These are phyloP conservation scores for Pythium coloratum DNA, from an alignment of 352 stramenopile species.

Conservation along the genomic window DNA sequence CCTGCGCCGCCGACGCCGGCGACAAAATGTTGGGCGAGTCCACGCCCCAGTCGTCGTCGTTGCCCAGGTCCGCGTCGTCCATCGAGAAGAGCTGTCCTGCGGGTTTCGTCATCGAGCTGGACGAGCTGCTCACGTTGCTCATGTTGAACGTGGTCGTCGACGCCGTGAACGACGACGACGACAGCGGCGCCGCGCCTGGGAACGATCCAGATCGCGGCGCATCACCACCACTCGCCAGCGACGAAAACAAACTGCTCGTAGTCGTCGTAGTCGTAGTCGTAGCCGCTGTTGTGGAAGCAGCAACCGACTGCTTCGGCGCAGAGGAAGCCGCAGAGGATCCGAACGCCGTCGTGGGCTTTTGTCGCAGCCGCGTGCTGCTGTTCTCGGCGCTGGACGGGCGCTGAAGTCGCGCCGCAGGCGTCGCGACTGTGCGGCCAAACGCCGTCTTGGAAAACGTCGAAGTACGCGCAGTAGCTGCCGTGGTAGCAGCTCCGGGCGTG, in stretches of 20 bases:
- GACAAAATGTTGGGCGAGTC: conserved; percentile 74
- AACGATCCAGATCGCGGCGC: conserved; percentile 13
- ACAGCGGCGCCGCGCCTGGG: not conserved
- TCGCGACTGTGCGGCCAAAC: conserved; percentile 16
- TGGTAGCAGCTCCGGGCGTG: not conserved
- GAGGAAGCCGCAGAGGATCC: conserved; percentile 7
- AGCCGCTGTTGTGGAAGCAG: not conserved
- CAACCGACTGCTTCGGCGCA: conserved; percentile 10
- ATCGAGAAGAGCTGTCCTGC: conserved; percentile 66
- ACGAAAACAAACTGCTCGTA: conserved; percentile 14
- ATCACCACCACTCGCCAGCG: conserved; percentile 15
- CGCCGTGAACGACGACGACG: not conserved
- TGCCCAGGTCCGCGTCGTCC: conserved; percentile 62
- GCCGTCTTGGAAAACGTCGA: conserved; percentile 25
- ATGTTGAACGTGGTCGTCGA: conserved; percentile 1
- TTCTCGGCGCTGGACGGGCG: conserved; percentile 50
- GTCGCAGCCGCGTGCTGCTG: conserved; percentile 46
- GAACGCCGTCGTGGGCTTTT: conserved; percentile 39
- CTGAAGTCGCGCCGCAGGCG: conserved; percentile 11
- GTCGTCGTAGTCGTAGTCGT: not conserved
- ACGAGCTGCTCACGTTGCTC: not conserved
- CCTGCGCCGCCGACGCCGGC: conserved; percentile 12
- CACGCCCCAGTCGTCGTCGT: conserved; percentile 68
- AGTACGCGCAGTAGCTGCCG: conserved; percentile 7
- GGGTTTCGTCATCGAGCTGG: conserved; percentile 13